Evolutionary conservation across 768 basidiomycete species (phyloP).

Genomic region (Chalciporus pseudorubinellus): DNA sequence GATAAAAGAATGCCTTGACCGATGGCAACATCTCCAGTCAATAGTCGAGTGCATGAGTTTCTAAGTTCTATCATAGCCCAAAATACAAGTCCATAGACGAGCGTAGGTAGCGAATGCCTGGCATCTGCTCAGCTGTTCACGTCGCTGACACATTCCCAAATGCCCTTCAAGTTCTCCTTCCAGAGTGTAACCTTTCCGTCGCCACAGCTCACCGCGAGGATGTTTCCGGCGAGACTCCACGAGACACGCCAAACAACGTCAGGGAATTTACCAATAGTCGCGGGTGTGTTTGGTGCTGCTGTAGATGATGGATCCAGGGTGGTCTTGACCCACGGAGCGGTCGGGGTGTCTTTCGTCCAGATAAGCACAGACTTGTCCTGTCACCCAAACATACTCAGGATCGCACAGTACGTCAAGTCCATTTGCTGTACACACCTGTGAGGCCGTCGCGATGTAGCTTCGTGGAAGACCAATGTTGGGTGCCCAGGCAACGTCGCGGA

Average conservation of each 20-base stretch:
- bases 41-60: not conserved
- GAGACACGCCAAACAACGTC: conserved; percentile 99
- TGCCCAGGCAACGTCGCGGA: conserved; percentile 98
- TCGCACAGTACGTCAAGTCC: too few relatives aligned
- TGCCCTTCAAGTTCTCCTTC: conserved; percentile 96
- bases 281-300: conserved; percentile 41
- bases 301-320: conserved; percentile 69
- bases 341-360: conserved; percentile 84
- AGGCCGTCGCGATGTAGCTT: conserved; percentile 94
- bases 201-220: conserved; percentile 94
- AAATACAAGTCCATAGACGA: too few relatives aligned
- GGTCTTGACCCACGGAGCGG: conserved; percentile 77
- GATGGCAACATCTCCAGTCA: not conserved
- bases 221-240: conserved; percentile 95
- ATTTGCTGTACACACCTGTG: conserved; percentile 67
- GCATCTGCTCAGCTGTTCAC: too few relatives aligned
- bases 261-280: conserved; percentile 75
- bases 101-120: too few relatives aligned
- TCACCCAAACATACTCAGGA: not conserved
- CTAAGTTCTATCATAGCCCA: too few relatives aligned
- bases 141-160: conserved; percentile 96
- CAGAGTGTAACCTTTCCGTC: conserved; percentile 99
- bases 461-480: conserved; percentile 94
- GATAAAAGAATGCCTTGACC: not conserved
- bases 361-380: conserved; percentile 84